phyloP scores from a whole-genome alignment of 768 basidiomycete species.

The Neoboletus brunneissimus region DNA sequence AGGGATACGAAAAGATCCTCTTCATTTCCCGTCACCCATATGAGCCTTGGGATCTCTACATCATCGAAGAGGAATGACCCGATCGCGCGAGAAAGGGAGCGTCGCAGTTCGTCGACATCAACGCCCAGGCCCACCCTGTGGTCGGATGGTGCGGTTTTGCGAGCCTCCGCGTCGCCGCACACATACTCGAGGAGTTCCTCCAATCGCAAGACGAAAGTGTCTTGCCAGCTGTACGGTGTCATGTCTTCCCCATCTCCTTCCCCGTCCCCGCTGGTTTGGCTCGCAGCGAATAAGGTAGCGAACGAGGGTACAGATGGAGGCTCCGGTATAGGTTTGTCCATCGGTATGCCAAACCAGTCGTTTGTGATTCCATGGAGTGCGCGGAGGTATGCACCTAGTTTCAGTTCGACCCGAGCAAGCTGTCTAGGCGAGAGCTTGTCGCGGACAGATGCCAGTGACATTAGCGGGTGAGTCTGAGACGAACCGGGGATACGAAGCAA shows the following conservation, averaged over 20 bases:
- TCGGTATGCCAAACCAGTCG: conserved; percentile 68
- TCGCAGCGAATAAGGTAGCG: neutral
- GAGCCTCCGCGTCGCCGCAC: conserved; percentile 24
- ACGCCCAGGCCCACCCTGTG: conserved; percentile 21
- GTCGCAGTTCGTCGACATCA: conserved; percentile 43
- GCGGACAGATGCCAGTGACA: conserved; percentile 38
- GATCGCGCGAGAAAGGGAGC: conserved; percentile 63
- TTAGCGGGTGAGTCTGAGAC: conserved; percentile 31
- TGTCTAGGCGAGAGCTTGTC: conserved; percentile 37
- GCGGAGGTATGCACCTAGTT: conserved; percentile 57
- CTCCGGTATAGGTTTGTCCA: conserved; percentile 23
- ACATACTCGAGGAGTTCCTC: conserved; percentile 54
- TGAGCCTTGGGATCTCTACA: conserved; percentile 63
- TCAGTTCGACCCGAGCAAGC: conserved; percentile 50
- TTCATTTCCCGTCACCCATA: conserved; percentile 61
- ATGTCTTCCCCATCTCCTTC: conserved; percentile 24
- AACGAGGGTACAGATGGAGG: conserved; percentile 30
- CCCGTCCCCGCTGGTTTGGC: conserved; percentile 4
- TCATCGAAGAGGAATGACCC: conserved; percentile 76
- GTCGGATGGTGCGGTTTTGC: conserved; percentile 7
- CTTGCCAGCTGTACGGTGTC: conserved; percentile 65
- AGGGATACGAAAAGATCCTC: conserved; percentile 55
- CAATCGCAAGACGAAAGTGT: conserved; percentile 59
- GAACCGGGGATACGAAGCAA: conserved; percentile 37
- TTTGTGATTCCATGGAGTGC: conserved; percentile 71